A percentile compares a stretch with the other conserved stretches of the same genome.
Evolutionary conservation across 345 rosid species (phyloP).

Genomic region (Ricinus communis): DNA sequence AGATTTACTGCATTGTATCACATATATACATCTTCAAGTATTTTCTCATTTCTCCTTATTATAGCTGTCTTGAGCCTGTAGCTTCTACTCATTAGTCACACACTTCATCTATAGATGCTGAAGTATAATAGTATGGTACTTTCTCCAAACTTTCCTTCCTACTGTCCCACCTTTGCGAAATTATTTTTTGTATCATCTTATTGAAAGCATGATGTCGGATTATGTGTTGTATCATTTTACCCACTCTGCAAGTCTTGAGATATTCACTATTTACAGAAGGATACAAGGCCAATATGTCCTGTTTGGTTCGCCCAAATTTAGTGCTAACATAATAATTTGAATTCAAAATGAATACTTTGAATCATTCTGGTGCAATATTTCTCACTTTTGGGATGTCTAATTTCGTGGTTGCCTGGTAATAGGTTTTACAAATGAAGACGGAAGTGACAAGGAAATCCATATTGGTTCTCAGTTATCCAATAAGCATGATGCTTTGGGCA

Average conservation of each 20-base stretch:
- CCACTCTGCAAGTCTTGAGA: not conserved
- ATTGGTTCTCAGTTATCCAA: constrained; percentile 19
- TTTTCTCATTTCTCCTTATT: not conserved
- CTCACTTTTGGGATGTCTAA: constrained; percentile 16
- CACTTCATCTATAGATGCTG: not conserved
- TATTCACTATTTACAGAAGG: constrained; percentile 7
- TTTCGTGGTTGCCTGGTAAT: constrained; percentile 14
- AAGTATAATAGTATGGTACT: not conserved
- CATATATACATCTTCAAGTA: not conserved
- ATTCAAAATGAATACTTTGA: not conserved
- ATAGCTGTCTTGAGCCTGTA: too few species aligned
- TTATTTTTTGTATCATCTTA: not conserved
- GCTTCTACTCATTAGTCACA: not conserved
- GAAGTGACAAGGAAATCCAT: constrained; percentile 25
- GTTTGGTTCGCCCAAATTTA: not conserved
- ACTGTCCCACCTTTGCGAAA: not conserved
- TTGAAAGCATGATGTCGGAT: not conserved
- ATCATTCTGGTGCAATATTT: not conserved
- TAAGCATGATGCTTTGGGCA: constrained; percentile 18
- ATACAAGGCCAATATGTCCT: not conserved
- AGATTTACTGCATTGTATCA: not conserved
- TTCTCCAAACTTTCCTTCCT: not conserved
- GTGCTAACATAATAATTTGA: not conserved
- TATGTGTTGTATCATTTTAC: not conserved
- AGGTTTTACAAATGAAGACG: constrained; percentile 45